Conservation (phyloP, 2,329 filamentous ascomycete species). For the Paramyrothecium sp. region DNA sequence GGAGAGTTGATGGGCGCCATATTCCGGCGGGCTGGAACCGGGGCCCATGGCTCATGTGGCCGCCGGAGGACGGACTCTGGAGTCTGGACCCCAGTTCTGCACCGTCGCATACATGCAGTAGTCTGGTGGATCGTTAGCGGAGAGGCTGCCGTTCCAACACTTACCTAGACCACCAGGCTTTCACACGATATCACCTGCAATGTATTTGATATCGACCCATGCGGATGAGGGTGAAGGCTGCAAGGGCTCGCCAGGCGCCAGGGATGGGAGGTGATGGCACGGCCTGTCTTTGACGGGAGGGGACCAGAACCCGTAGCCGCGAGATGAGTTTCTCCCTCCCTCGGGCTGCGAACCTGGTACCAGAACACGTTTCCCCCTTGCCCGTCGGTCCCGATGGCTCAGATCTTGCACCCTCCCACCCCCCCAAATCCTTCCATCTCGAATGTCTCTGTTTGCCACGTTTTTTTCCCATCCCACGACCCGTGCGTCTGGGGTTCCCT, state of each 20-base stretch:
- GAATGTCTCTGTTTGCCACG: not conserved
- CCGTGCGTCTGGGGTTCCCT: too few relatives aligned
- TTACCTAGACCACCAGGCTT: too few relatives aligned
- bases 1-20: not conserved
- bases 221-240: too few relatives aligned
- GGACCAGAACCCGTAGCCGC: not conserved
- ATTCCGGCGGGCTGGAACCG: not conserved
- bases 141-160: not conserved
- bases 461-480: not conserved
- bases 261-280: not conserved
- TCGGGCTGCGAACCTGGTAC: not conserved
- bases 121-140: not conserved
- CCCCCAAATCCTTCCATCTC: not conserved
- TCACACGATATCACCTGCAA: too few relatives aligned
- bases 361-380: not conserved
- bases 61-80: too few relatives aligned
- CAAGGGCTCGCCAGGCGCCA: not conserved
- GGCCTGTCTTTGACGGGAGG: not conserved
- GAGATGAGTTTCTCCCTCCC: not conserved
- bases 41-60: not conserved
- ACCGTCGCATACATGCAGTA: not conserved
- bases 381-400: not conserved
- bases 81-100: not conserved
- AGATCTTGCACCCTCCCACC: not conserved
- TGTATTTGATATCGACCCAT: too few relatives aligned